phyloP scores from a whole-genome alignment of 2,329 filamentous ascomycete genomes.

The Dothistroma pini region DNA sequence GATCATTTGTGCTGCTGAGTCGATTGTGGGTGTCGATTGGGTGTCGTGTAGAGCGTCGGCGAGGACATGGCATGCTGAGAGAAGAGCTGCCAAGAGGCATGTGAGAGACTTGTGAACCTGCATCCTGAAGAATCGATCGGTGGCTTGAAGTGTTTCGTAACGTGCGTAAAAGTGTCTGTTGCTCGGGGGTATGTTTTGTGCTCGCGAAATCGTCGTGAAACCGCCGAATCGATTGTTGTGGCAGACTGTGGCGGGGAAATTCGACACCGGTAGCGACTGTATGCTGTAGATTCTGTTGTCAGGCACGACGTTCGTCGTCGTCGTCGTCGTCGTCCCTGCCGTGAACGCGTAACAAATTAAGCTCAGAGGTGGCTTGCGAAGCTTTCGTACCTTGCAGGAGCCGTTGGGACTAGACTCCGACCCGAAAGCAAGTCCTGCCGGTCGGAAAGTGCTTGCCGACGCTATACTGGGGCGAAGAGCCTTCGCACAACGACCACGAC shows the following conservation, averaged over 20 bases:
- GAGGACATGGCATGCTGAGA: conserved; percentile 7
- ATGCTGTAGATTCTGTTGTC: background rate
- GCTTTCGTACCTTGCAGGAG: background rate
- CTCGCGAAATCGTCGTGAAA: background rate
- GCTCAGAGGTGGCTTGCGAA: background rate
- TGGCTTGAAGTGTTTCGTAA: conserved; percentile 4
- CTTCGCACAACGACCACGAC: too few relatives aligned
- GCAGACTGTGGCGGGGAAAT: background rate
- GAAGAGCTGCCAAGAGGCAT: conserved; percentile 15
- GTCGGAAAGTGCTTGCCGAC: background rate
- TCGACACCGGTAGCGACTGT: background rate
- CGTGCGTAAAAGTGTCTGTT: background rate
- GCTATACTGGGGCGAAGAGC: background rate
- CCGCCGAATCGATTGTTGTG: background rate
- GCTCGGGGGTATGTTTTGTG: background rate
- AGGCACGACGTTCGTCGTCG: background rate
- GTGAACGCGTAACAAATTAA: background rate
- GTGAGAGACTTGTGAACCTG: background rate
- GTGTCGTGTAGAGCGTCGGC: conserved; percentile 7
- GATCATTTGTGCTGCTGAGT: background rate
- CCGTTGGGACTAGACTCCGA: background rate
- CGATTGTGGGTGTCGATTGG: background rate
- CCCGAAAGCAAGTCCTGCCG: background rate
- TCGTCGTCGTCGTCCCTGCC: background rate
- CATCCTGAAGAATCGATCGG: background rate